These are phyloP conservation scores for Diutina ranongensis DNA, from an alignment of 1,139 yeast species.

Conservation along the genomic window DNA sequence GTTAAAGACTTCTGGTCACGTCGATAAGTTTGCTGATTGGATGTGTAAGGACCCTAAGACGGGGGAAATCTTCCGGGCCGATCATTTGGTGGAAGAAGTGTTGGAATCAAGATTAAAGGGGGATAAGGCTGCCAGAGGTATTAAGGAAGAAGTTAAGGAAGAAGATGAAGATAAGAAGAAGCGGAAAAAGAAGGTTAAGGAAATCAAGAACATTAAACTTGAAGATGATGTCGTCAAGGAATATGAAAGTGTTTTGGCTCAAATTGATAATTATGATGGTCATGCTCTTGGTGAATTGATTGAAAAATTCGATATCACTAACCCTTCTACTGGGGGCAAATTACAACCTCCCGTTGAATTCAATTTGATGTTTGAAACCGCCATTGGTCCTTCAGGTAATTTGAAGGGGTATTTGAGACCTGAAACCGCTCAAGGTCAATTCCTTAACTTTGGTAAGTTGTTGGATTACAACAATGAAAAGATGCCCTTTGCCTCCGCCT, in stretches of 20 bases:
- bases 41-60: slow-evolving; percentile 94
- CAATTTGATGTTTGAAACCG: slow-evolving; percentile 98
- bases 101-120: slow-evolving; percentile 93
- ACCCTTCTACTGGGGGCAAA: slow-evolving; percentile 81
- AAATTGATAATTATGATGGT: slow-evolving; percentile 93
- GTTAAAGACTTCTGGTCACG: slow-evolving; percentile 97
- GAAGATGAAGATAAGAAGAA: slow-evolving; percentile 60
- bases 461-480: slow-evolving; percentile 90
- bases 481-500: slow-evolving; percentile 98
- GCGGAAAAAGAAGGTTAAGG: slow-evolving; percentile 90
- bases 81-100: slow-evolving; percentile 95
- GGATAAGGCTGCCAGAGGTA: slow-evolving; percentile 90
- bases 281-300: slow-evolving; percentile 84
- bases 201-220: slow-evolving; percentile 76
- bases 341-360: slow-evolving; percentile 89
- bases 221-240: slow-evolving; percentile 71
- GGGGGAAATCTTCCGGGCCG: slow-evolving; percentile 98
- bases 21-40: slow-evolving; percentile 98
- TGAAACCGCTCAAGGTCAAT: slow-evolving; percentile 99
- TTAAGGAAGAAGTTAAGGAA: slow-evolving; percentile 31
- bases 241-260: slow-evolving; percentile 78
- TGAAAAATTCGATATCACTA: slow-evolving; percentile 66
- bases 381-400: slow-evolving; percentile 97
- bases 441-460: slow-evolving; percentile 85
- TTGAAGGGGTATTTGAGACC: slow-evolving; percentile 94